phyloP scores from a whole-genome alignment of 164 flowering plant species.

The Houttuynia cordata region DNA sequence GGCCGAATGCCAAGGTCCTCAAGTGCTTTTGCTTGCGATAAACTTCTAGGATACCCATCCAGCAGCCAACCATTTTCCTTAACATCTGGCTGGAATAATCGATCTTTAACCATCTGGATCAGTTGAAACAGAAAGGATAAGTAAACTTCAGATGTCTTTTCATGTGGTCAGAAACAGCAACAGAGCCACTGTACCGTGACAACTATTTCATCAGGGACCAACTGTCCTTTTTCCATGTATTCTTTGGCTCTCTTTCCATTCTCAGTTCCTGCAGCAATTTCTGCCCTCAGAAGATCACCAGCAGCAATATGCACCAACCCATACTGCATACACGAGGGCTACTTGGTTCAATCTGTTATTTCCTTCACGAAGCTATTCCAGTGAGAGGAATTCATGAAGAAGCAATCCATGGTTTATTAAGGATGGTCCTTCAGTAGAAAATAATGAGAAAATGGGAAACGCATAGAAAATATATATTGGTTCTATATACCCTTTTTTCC shows the following conservation, averaged over 20 bases:
- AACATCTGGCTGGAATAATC: slow-evolving; percentile 61
- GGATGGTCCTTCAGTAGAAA: too few relatives aligned
- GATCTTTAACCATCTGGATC: slow-evolving; percentile 89
- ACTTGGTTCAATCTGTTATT: slow-evolving; percentile 30
- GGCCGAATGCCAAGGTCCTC: slow-evolving; percentile 62
- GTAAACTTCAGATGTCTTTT: not conserved
- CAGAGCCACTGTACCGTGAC: slow-evolving; percentile 43
- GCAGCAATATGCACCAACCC: slow-evolving; percentile 91
- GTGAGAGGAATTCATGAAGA: not conserved
- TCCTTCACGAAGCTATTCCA: slow-evolving; percentile 9
- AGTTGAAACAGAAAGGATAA: slow-evolving; percentile 8
- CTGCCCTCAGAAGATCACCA: slow-evolving; percentile 87
- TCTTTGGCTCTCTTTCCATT: slow-evolving; percentile 85
- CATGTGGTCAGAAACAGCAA: slow-evolving; percentile 1
- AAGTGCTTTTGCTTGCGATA: slow-evolving; percentile 83
- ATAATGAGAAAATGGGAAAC: not conserved
- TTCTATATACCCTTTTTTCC: too few relatives aligned
- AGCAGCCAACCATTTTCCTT: slow-evolving; percentile 89
- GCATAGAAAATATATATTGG: not conserved
- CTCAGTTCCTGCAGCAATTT: slow-evolving; percentile 71
- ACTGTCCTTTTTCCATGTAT: slow-evolving; percentile 77
- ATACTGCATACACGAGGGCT: slow-evolving; percentile 61
- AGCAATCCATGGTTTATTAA: not conserved
- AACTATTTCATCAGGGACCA: slow-evolving; percentile 82
- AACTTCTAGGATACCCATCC: slow-evolving; percentile 97